Percentiles rank a stretch among this genome's conserved stretches.
Conservation (phyloP, 2,329 filamentous ascomycete species). For the Fusarium buxicola region DNA sequence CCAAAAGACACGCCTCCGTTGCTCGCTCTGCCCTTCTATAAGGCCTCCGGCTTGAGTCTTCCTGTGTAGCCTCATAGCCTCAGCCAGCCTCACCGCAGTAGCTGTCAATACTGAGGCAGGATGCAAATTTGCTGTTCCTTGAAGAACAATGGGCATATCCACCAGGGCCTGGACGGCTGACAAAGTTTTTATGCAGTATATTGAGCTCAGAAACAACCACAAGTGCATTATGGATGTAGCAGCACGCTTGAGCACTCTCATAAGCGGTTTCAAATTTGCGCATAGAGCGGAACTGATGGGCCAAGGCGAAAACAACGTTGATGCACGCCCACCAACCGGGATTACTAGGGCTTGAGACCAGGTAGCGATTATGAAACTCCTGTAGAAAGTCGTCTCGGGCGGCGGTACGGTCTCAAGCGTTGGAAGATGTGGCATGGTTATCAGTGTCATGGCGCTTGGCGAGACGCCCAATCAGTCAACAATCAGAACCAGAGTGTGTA, state of each 20-base stretch:
- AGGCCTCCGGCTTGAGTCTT: conserved; percentile 10
- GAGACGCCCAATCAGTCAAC: too few relatives aligned
- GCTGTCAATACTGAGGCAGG: conserved; percentile 36
- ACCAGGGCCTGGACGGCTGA: conserved; percentile 42
- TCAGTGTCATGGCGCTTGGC: too few relatives aligned
- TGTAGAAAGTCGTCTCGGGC: conserved; percentile 10
- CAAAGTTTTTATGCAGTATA: conserved; percentile 20
- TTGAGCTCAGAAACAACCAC: conserved; percentile 38
- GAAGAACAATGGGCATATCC: conserved; percentile 40
- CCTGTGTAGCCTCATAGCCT: conserved; percentile 40
- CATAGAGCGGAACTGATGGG: conserved; percentile 38
- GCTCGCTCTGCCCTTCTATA: conserved; percentile 20
- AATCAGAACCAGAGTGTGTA: too few relatives aligned
- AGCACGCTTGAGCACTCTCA: conserved; percentile 29
- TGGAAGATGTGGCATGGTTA: too few relatives aligned
- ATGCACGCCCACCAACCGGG: conserved; percentile 43
- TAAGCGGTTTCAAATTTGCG: conserved; percentile 22
- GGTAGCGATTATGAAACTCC: conserved; percentile 30
- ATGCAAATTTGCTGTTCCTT: conserved; percentile 41
- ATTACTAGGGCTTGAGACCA: conserved; percentile 14
- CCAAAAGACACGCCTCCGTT: conserved; percentile 43
- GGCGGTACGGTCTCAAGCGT: too few relatives aligned
- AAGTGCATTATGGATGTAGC: conserved; percentile 38
- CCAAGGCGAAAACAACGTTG: conserved; percentile 40
- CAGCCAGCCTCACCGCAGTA: conserved; percentile 39